Evolutionary conservation across 2,329 filamentous ascomycete genomes (phyloP).

Genomic region (Orbilia quercus): DNA sequence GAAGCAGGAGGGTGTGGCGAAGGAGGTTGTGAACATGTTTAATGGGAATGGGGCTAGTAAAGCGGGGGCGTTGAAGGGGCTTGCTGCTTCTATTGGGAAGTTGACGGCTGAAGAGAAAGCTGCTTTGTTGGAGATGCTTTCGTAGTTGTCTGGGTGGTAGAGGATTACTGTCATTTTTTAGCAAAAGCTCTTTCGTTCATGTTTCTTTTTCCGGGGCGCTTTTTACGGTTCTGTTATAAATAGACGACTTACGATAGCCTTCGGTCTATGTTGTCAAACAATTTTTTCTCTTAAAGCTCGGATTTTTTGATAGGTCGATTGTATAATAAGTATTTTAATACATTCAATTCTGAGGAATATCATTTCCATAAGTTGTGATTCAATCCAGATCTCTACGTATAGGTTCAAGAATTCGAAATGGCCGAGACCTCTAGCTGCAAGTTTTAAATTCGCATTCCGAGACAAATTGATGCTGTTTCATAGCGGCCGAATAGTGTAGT

Average conservation of each 20-base stretch:
- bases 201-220: not conserved
- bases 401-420: not conserved
- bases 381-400: too few relatives aligned
- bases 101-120: constrained; percentile 90
- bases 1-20: constrained; percentile 78
- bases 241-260: not conserved
- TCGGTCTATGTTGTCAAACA: not conserved
- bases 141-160: too few relatives aligned
- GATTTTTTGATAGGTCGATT: not conserved
- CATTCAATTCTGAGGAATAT: not conserved
- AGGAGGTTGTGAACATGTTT: constrained; percentile 76
- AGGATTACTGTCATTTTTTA: constrained; percentile 2
- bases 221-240: not conserved
- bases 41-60: constrained; percentile 68
- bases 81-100: constrained; percentile 84
- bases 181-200: not conserved
- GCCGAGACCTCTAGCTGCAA: constrained; percentile 8
- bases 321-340: constrained; percentile 1
- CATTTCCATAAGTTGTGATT: too few relatives aligned
- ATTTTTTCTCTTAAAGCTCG: not conserved
- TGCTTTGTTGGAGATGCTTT: constrained; percentile 72
- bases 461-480: constrained; percentile 41
- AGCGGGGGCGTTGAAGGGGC: constrained; percentile 80
- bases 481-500: constrained; percentile 57
- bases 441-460: constrained; percentile 33